Evolutionary conservation across 352 stramenopile genomes (phyloP), one percentile per base, ranked within the genome.

Genomic region (Phytophthora colocasiae): DNA sequence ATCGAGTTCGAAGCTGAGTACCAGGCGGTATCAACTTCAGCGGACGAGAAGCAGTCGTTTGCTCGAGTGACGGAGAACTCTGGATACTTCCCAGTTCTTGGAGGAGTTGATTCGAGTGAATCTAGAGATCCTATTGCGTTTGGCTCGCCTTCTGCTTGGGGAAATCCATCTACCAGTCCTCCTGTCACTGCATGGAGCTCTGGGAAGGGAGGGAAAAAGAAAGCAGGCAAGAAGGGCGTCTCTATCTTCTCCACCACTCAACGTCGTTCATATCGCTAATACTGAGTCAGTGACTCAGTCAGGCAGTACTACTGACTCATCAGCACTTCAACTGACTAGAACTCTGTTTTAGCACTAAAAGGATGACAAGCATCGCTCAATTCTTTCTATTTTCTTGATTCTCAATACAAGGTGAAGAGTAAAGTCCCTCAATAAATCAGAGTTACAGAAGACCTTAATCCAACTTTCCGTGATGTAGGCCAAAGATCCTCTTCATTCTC

Each of bases 181-280:
- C 65, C 75, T 14, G 58, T 68, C 52, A 63, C 69, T 15, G 75
- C 77, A 8, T 72, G 75, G 63, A 53, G 63, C 36, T 54, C 75
- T 6, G 63, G 57, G 27, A 71, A 69, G 44, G 71, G 77, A 10
- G 63, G 77, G 40, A 90, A 89, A 57, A 91, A 87, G 70, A 90
- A 89, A 60, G 48, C 50, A 2, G 71, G 72, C 63, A 91, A 92
- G 72, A 93, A 93, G 62, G 83, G 82, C n/a, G 75, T 87, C 27
- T 71, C 71, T 8, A 54, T 93, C 5, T 93, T 93, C 44, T 92
- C 85, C 0, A 93, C 85, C 5, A 78, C 72, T 15, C 85, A 93
- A 63, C 81, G 83, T 29, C 81, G 85, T 9, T 93, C 85, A 32
- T 93, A 93, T 52, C 85, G 85, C 58, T 31, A 31, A 31, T 31